Percentiles rank a stretch among this genome's conserved stretches.
Conservation (phyloP, 2,329 filamentous ascomycete species). For the Xylariomycetidae sp. region DNA sequence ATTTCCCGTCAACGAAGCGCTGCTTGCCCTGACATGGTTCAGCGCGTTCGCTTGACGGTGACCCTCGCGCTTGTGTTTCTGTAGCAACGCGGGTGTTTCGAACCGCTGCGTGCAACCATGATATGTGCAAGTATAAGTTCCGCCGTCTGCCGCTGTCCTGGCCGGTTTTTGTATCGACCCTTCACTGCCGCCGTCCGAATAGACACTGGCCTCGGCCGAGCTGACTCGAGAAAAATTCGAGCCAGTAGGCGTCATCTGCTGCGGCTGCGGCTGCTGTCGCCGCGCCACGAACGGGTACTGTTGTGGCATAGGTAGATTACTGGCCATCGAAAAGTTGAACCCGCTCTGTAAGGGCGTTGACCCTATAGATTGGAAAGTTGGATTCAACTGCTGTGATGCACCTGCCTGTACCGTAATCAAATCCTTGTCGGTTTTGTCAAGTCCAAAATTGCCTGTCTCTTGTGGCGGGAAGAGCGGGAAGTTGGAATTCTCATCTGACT, state of each 20-base stretch:
- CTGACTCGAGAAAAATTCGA: conserved; percentile 36
- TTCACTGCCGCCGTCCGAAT: conserved; percentile 30
- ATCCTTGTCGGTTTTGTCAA: neutral
- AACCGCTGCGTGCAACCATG: conserved; percentile 87
- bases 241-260: conserved; percentile 35
- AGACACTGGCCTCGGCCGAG: conserved; percentile 37
- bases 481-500: conserved; percentile 63
- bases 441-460: conserved; percentile 33
- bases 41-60: conserved; percentile 69
- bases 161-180: conserved; percentile 46
- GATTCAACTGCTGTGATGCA: conserved; percentile 21
- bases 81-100: conserved; percentile 77
- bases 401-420: conserved; percentile 7
- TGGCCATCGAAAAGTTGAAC: conserved; percentile 33
- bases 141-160: conserved; percentile 67
- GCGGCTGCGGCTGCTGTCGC: conserved; percentile 25
- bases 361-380: conserved; percentile 20
- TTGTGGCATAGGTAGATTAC: conserved; percentile 28
- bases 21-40: conserved; percentile 30
- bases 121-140: conserved; percentile 95
- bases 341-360: conserved; percentile 22
- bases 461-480: conserved; percentile 70
- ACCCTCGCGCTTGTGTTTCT: conserved; percentile 93
- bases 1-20: conserved; percentile 42
- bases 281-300: conserved; percentile 33